phyloP scores from a whole-genome alignment of 2,329 filamentous ascomycete genomes.

The Hortaea werneckii region DNA sequence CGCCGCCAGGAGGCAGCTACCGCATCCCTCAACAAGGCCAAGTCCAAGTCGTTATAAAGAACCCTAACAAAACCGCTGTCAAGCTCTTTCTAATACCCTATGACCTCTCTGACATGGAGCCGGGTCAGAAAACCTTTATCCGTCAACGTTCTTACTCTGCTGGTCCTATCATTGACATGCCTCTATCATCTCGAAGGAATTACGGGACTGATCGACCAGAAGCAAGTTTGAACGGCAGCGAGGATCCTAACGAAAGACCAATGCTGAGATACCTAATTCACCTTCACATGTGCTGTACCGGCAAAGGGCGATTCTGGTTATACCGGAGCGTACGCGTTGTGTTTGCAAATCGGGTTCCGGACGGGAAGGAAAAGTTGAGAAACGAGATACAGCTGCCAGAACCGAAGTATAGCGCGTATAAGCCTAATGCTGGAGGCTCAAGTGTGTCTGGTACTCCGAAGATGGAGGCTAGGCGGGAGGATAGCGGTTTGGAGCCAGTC shows the following conservation, averaged over 20 bases:
- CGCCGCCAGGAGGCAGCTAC: slow-evolving; percentile 79
- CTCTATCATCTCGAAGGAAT: slow-evolving; percentile 36
- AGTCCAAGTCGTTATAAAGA: slow-evolving; percentile 94
- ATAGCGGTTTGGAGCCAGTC: slow-evolving; percentile 6
- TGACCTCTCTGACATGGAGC: slow-evolving; percentile 82
- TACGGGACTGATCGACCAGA: slow-evolving; percentile 44
- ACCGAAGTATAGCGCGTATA: slow-evolving; percentile 77
- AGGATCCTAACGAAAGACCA: slow-evolving; percentile 51
- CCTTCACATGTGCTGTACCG: slow-evolving; percentile 81
- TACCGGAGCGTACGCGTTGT: slow-evolving; percentile 90
- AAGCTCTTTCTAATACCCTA: slow-evolving; percentile 94
- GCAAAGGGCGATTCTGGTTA: slow-evolving; percentile 73
- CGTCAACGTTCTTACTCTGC: slow-evolving; percentile 87
- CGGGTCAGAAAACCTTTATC: slow-evolving; percentile 91
- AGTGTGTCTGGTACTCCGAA: slow-evolving; percentile 5
- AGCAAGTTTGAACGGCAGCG: slow-evolving; percentile 40
- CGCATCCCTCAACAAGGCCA: slow-evolving; percentile 90
- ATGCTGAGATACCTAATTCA: slow-evolving; percentile 85
- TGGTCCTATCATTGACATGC: slow-evolving; percentile 71
- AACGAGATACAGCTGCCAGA: slow-evolving; percentile 88
- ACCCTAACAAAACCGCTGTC: slow-evolving; percentile 94
- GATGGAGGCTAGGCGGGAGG: slow-evolving; percentile 9
- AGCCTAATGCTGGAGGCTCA: slow-evolving; percentile 38
- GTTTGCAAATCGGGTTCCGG: slow-evolving; percentile 91
- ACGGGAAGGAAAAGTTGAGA: slow-evolving; percentile 82